These are phyloP conservation scores for Rhodotorula kratochvilovae DNA, from an alignment of 768 basidiomycete species.

Conservation along the genomic window DNA sequence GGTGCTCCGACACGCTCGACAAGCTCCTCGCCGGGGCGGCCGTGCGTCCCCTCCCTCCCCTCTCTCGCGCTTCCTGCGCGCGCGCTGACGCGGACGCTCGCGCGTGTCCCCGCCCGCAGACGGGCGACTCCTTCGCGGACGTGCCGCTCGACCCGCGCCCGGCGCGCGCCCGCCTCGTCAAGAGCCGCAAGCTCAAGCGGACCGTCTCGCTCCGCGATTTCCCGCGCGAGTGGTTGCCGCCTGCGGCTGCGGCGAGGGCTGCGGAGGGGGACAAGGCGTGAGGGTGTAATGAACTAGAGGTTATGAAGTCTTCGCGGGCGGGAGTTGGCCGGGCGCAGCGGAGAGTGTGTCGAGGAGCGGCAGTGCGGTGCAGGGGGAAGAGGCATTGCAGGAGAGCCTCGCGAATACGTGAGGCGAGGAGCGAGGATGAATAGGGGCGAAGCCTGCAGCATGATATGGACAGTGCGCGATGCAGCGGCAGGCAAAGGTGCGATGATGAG, in stretches of 20 bases:
- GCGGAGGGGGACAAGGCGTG: background rate
- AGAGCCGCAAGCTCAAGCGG: conserved; percentile 54
- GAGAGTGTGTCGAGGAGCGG: background rate
- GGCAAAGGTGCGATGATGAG: too few relatives aligned
- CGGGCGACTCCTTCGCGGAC: conserved; percentile 55
- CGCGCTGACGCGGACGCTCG: too few relatives aligned
- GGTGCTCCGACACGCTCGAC: conserved; percentile 83
- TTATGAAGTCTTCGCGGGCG: too few relatives aligned
- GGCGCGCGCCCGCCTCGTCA: conserved; percentile 54
- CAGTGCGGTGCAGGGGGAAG: background rate
- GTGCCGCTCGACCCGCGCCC: conserved; percentile 80
- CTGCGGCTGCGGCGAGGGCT: background rate
- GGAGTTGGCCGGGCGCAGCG: too few relatives aligned
- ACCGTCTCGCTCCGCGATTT: conserved; percentile 72
- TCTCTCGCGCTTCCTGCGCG: background rate
- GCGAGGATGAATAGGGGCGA: too few relatives aligned
- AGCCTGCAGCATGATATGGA: too few relatives aligned
- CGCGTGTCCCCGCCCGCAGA: conserved; percentile 17
- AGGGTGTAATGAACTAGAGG: too few relatives aligned
- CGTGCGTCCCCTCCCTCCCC: conserved; percentile 54
- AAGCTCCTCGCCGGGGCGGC: conserved; percentile 73
- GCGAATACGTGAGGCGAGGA: too few relatives aligned
- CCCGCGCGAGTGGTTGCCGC: conserved; percentile 70
- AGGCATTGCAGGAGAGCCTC: too few relatives aligned
- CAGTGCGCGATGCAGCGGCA: too few relatives aligned